Conservation (phyloP, 1,284 basidiomycete genomes). For the Abortiporus biennis region DNA sequence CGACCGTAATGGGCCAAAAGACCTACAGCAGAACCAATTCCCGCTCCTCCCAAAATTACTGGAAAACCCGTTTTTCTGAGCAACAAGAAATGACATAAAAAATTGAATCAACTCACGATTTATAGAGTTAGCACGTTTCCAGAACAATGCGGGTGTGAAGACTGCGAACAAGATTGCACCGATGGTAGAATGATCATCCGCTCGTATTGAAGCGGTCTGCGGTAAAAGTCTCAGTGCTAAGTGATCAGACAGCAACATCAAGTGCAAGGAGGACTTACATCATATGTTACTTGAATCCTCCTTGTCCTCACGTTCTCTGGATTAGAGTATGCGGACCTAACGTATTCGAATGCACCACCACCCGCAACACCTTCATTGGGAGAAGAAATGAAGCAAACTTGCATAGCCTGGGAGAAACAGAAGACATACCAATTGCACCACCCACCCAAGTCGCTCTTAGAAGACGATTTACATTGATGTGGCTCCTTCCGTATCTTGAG, state of each 20-base stretch:
- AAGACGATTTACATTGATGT: conserved; percentile 51
- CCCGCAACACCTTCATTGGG: conserved; percentile 30
- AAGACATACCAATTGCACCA: conserved; percentile 47
- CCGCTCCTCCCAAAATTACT: conserved; percentile 68
- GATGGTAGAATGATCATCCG: conserved; percentile 66
- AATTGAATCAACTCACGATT: conserved; percentile 38
- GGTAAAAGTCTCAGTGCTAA: conserved; percentile 1
- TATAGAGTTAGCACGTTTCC: conserved; percentile 52
- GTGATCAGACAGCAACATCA: not conserved
- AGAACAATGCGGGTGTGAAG: conserved; percentile 59
- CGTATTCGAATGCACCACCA: conserved; percentile 41
- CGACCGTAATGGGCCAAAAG: conserved; percentile 48
- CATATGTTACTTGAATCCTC: conserved; percentile 40
- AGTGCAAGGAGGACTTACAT: conserved; percentile 35
- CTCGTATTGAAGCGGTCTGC: conserved; percentile 50
- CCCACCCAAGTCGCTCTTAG: conserved; percentile 68
- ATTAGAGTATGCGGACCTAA: conserved; percentile 34
- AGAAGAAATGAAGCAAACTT: too few species aligned
- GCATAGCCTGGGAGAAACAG: too few species aligned
- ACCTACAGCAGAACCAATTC: conserved; percentile 57
- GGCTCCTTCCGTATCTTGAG: conserved; percentile 43
- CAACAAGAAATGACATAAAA: not conserved
- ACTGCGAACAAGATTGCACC: conserved; percentile 57
- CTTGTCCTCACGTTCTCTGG: conserved; percentile 32
- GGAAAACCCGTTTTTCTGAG: not conserved